Evolutionary conservation across 148 eudicot genomes (phyloP).

Genomic region (Euryodendron excelsum): DNA sequence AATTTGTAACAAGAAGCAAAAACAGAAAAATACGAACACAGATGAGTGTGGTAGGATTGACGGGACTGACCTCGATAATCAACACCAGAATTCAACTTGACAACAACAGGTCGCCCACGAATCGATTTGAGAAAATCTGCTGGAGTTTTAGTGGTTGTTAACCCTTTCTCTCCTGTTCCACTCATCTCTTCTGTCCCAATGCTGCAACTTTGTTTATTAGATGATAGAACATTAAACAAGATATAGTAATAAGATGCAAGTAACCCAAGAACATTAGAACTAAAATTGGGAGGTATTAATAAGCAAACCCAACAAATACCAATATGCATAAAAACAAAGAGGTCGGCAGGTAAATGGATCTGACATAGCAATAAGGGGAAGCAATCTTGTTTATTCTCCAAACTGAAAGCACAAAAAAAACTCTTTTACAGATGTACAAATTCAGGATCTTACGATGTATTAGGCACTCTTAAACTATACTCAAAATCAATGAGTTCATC

Average conservation of each 20-base stretch:
- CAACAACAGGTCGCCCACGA: conserved; percentile 96
- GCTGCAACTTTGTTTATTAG: conserved; percentile 1
- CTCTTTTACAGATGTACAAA: no score
- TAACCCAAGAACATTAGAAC: neutral
- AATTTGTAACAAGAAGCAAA: neutral
- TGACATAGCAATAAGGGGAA: no score
- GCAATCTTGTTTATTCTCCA: no score
- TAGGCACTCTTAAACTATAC: no score
- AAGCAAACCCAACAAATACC: no score
- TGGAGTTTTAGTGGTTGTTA: conserved; percentile 74
- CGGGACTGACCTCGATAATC: conserved; percentile 74
- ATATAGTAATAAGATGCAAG: neutral
- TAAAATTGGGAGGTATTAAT: neutral
- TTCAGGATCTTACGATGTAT: no score
- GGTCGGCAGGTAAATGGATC: no score
- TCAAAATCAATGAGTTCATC: no score
- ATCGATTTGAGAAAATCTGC: conserved; percentile 95
- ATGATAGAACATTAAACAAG: neutral
- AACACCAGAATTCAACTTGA: conserved; percentile 94
- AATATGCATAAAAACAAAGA: no score
- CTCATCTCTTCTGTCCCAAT: conserved; percentile 53
- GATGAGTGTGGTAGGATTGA: neutral
- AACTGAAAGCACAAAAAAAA: no score
- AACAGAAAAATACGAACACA: neutral
- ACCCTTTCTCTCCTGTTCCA: conserved; percentile 61